Base-by-base conservation (phyloP, 2,329 filamentous ascomycete genomes). In the Sporothrix phasma region DNA sequence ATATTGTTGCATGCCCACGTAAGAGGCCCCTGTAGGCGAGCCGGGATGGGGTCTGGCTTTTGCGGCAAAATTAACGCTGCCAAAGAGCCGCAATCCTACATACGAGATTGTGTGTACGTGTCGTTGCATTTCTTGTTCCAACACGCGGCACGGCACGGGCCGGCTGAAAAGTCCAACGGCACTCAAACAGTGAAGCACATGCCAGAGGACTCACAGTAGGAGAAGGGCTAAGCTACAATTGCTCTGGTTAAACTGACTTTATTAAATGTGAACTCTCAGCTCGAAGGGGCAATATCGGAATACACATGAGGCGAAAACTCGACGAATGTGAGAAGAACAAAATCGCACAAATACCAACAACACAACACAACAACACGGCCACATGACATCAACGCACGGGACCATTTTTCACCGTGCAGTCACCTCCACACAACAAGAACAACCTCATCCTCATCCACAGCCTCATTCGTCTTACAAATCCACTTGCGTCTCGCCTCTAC, bases 91-190 rank as follows among this genome's bases (percentile, higher is more conserved):
- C n/a, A 37, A 11, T 15, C 39, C 2, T 11, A 45, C 54, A 26
- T 41, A n/a, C 24, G n/a, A n/a, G n/a, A 19, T 22, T 34, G 22
- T 22, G 15, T 34, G 19, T 37, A 59, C n/a, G n/a, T 37, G 34
- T 37, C 5, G 34, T n/a, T 37, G 34, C 34, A 37, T 13, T 34
- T 59, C 24, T 26, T 59, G n/a, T 45, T 34, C 41, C 41, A 24
- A 47, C 17, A 39, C 26, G 31, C 61, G 47, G 61, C 49, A 56
- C 49, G 61, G 51, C 39, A 63, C 61, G 49, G 61, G 26, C 61
- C 49, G 61, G 61, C 6, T 63, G 58, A 58, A 41, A 37, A 34
- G 15, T 49, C 19, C 43, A 34, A 24, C 31, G 34, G 31, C 51
- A 39, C 37, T 56, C 51, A 56, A 56, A 56, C 51, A 10, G 5